Evolutionary conservation across 1,139 yeast genomes (phyloP).

Genomic region (Geotrichum bryndzae): DNA sequence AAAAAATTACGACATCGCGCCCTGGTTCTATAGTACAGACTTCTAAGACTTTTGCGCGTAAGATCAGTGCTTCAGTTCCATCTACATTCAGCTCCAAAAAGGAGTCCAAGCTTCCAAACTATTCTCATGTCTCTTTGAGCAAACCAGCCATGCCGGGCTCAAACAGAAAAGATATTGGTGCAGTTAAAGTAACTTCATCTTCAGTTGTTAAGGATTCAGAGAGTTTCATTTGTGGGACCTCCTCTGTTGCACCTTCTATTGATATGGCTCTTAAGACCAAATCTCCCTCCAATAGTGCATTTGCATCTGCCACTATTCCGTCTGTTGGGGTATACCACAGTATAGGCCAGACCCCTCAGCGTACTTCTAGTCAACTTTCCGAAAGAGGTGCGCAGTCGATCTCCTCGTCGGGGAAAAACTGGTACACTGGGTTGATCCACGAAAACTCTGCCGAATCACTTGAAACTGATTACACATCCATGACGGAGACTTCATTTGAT

Average conservation of each 20-base stretch:
- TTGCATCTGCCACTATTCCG: background rate
- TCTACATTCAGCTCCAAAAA: background rate
- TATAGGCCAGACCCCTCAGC: background rate
- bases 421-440: conserved; percentile 7
- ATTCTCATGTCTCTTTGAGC: background rate
- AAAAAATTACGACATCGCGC: background rate
- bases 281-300: background rate
- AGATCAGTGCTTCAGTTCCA: background rate
- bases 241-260: background rate
- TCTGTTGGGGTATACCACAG: background rate
- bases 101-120: background rate
- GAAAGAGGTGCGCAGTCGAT: background rate
- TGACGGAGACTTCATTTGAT: conserved; percentile 11
- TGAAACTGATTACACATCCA: conserved; percentile 5
- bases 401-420: conserved; percentile 7
- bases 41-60: background rate
- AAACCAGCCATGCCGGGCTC: background rate
- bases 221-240: background rate
- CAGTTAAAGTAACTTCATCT: background rate
- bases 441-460: conserved; percentile 9
- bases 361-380: background rate
- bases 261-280: background rate
- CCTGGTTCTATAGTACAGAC: background rate
- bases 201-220: conserved; percentile 7
- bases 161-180: background rate